Conservation (phyloP, 176 grass and related monocot species). For the Hyparrhenia diplandra region DNA sequence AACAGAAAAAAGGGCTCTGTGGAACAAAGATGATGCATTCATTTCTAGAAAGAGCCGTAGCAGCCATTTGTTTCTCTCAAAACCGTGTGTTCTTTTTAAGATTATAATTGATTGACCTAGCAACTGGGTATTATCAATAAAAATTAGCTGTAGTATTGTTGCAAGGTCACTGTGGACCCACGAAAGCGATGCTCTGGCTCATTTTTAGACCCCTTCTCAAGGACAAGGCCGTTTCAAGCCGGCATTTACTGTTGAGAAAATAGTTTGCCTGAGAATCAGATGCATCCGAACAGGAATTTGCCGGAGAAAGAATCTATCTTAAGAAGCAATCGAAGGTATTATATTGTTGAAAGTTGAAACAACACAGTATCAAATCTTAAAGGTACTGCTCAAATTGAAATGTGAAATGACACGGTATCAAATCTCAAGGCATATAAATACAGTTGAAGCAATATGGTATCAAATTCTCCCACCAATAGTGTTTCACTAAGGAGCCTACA, state of each 20-base stretch:
- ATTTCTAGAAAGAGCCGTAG: background rate
- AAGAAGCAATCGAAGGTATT: conserved; percentile 21
- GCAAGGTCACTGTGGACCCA: background rate
- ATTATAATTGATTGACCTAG: background rate
- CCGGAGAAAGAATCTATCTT: conserved; percentile 13
- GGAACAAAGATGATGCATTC: background rate
- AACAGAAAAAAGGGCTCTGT: conserved; percentile 1
- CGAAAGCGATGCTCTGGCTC: conserved; percentile 5
- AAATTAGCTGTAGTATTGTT: background rate
- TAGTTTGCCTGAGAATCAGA: conserved; percentile 29
- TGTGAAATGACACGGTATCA: conserved; percentile 13
- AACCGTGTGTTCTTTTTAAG: background rate
- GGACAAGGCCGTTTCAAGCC: conserved; percentile 2
- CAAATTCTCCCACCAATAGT: conserved; percentile 17
- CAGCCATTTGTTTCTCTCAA: conserved; percentile 23
- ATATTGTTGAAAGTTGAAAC: conserved; percentile 4
- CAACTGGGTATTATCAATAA: background rate
- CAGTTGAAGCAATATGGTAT: conserved; percentile 31
- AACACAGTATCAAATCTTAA: conserved; percentile 26
- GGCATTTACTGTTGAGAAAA: background rate
- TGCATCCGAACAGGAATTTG: conserved; percentile 20
- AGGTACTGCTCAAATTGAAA: conserved; percentile 15
- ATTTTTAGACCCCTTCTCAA: conserved; percentile 15
- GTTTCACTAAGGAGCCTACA: background rate
- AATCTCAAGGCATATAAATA: conserved; percentile 31